Evolutionary conservation across 768 basidiomycete species (phyloP), one percentile per base, ranked within the genome.

Genomic region (Lactarius evosmus): DNA sequence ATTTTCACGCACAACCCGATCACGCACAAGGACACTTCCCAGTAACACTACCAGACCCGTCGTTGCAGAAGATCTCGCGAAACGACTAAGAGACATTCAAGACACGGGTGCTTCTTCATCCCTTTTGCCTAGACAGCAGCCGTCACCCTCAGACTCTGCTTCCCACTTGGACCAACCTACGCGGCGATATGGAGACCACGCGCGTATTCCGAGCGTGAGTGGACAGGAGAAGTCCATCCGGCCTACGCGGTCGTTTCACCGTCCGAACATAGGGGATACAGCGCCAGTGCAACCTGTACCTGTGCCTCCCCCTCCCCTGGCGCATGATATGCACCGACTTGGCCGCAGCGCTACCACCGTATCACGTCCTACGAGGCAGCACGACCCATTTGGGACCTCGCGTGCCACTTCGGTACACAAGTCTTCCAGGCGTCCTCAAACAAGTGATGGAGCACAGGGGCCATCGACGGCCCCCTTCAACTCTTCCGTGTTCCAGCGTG

Each of bases 161-260:
- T 25, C 56, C 32, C 46, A 36, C 27, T 33, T 22, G 40, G 49
- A 51, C 67, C 60, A 59, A 52, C 65, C 7, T 38, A 69, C 29
- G 70, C 73, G 32, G 60, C 69, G 57, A 65, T 72, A 50, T 53
- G 72, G 36, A 49, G 71, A 72, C 60, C 72, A 22, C 40, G 50
- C 9, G 25, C 67, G 44, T 50, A 12, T 36, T n/a, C 46, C 61
- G 56, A 61, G 66, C 11, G 58, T 66, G n/a, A 60, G 51, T 44
- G 30, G 71, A 9, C 72, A 71, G 34, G 70, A 72, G 16, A 69
- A 66, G 58, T 51, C 73, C 3, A 67, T 89, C 32, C 81, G 81
- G 22, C 74, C 80, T 25, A 77, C 76, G 79, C 80, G 84, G 19
- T 89, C 89, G 8, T 86, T 91, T 76, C 86, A 84, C 69, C 82